Conservation (phyloP, 225 moss, liverwort and hornwort genomes). For the Ulota crispa region DNA sequence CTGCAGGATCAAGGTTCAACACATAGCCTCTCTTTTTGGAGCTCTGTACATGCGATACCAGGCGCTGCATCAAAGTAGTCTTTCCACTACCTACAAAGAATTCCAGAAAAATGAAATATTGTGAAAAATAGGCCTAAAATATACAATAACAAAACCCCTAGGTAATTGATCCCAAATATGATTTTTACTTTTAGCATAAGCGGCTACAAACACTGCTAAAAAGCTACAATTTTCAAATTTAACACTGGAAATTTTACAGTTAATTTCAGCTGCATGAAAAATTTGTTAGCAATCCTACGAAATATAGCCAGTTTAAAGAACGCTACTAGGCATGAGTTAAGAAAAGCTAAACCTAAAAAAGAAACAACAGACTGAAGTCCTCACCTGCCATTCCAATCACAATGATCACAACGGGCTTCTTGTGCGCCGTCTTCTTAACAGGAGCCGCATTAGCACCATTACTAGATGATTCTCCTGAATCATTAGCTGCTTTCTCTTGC, state of each 20-base stretch:
- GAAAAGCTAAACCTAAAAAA: background rate
- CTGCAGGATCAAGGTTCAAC: constrained; percentile 91
- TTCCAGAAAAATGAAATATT: background rate
- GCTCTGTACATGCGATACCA: constrained; percentile 67
- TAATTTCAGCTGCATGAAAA: no score
- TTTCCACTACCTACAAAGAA: constrained; percentile 74
- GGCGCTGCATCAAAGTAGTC: constrained; percentile 88
- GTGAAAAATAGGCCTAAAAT: background rate
- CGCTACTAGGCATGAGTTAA: no score
- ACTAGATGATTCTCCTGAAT: constrained; percentile 44
- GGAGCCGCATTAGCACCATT: constrained; percentile 28
- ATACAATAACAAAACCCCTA: background rate
- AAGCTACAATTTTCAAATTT: no score
- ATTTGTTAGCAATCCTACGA: no score
- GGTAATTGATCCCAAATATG: no score
- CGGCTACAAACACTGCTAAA: no score
- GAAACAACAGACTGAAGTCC: background rate
- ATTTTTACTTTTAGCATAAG: no score
- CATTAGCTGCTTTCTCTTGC: constrained; percentile 17
- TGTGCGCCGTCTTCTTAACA: constrained; percentile 19
- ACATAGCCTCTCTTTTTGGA: constrained; percentile 81
- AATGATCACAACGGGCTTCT: constrained; percentile 58
- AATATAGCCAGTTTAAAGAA: no score
- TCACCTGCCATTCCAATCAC: constrained; percentile 98
- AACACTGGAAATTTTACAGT: no score